Conservation (phyloP, 257 asterid genomes). For the Nicotiana sylvestris region DNA sequence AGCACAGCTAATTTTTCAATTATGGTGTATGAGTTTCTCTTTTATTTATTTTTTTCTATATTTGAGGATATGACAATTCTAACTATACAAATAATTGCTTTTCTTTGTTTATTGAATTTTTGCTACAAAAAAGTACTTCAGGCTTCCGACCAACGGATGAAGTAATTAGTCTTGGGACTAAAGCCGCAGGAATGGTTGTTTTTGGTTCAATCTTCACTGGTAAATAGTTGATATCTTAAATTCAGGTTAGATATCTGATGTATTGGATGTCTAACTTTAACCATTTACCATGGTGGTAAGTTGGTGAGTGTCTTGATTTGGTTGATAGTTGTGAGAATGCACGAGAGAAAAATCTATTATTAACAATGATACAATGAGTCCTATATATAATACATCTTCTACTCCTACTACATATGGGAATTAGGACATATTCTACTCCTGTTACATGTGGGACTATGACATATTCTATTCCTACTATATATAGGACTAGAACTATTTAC, state of each 20-base stretch:
- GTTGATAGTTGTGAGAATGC: neutral
- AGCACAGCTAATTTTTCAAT: neutral
- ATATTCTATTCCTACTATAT: too few relatives aligned
- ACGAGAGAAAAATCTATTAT: too few relatives aligned
- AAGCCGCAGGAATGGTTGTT: neutral
- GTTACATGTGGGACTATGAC: too few relatives aligned
- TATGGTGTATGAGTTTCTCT: neutral
- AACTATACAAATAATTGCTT: neutral
- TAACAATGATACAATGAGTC: too few relatives aligned
- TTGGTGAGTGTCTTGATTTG: neutral
- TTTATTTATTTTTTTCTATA: neutral
- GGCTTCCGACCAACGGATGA: neutral
- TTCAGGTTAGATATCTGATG: neutral
- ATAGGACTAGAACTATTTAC: too few relatives aligned
- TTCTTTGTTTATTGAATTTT: neutral
- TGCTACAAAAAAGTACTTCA: neutral
- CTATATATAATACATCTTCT: too few relatives aligned
- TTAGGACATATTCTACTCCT: too few relatives aligned
- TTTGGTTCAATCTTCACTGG: neutral
- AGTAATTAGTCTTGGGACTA: neutral
- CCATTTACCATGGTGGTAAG: neutral
- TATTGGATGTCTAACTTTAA: neutral
- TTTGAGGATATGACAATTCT: neutral
- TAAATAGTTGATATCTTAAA: neutral
- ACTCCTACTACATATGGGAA: too few relatives aligned